These are phyloP conservation scores for Saccharomycopsis vini DNA, from an alignment of 805 yeast species.

Conservation along the genomic window DNA sequence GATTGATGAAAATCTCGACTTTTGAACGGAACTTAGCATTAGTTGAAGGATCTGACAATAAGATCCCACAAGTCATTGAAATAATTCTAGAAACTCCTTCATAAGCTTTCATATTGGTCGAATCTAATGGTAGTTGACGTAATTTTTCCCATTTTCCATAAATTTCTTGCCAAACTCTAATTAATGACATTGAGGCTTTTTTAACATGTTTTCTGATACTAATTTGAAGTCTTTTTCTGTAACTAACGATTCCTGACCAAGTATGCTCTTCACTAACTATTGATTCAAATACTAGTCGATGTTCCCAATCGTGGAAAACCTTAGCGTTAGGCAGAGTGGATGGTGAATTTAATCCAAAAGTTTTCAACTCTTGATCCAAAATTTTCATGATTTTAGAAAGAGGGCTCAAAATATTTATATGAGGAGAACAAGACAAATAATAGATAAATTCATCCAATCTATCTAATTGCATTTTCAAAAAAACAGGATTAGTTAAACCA, in stretches of 20 bases:
- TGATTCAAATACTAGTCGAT: too few relatives aligned
- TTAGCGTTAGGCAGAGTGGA: too few relatives aligned
- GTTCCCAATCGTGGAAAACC: too few relatives aligned
- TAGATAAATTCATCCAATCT: constrained; percentile 4
- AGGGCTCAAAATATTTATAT: neutral
- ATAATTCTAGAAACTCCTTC: neutral
- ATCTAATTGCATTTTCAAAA: neutral
- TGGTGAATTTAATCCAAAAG: neutral
- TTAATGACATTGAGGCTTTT: neutral
- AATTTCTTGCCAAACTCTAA: neutral
- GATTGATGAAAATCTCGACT: neutral
- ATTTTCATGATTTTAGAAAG: neutral
- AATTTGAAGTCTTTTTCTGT: neutral
- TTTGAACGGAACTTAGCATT: neutral
- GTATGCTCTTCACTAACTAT: too few relatives aligned
- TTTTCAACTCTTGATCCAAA: neutral
- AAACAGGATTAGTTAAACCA: constrained; percentile 1
- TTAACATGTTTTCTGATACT: neutral
- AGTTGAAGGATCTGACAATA: neutral
- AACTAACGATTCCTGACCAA: neutral
- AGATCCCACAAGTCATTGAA: neutral
- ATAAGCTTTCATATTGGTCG: neutral
- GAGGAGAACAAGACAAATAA: neutral
- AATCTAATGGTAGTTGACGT: neutral
- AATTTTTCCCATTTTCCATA: neutral